These are phyloP conservation scores for Aureobasidium sp. DNA, from an alignment of 2,329 filamentous ascomycete genomes.

Conservation along the genomic window DNA sequence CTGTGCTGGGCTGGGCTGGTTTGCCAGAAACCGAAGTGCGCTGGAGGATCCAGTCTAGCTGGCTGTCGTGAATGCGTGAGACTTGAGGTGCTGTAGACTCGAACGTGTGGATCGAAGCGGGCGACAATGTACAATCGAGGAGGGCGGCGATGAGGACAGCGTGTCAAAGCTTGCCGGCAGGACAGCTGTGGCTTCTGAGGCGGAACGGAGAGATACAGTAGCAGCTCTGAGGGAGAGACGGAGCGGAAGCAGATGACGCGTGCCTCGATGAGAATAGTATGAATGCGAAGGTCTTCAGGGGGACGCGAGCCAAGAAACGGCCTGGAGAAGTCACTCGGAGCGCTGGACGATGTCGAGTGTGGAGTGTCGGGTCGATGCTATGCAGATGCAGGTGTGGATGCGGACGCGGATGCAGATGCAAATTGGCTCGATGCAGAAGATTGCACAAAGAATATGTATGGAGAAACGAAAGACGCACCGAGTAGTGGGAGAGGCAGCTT, in stretches of 20 bases:
- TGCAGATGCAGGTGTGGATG: neutral
- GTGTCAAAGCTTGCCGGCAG: conserved; percentile 2
- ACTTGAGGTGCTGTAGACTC: neutral
- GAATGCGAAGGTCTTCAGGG: conserved; percentile 12
- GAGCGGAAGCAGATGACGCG: neutral
- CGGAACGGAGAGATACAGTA: neutral
- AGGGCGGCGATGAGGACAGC: conserved; percentile 5
- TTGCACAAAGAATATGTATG: conserved; percentile 7
- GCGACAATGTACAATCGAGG: neutral
- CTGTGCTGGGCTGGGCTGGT: neutral
- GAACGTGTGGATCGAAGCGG: neutral
- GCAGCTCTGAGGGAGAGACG: neutral
- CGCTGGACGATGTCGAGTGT: neutral
- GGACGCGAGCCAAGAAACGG: conserved; percentile 11
- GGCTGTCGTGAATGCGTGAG: neutral
- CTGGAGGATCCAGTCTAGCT: conserved; percentile 4
- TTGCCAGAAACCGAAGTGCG: conserved; percentile 7
- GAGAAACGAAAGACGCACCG: neutral
- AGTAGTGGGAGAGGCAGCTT: neutral
- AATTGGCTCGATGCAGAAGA: neutral
- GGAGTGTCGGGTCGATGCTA: neutral
- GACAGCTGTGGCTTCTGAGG: neutral
- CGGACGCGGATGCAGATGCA: neutral
- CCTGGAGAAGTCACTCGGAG: neutral
- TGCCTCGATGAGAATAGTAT: conserved; percentile 6